Base-by-base conservation (phyloP, 2,329 filamentous ascomycete species). In the Beauveria asiatica region DNA sequence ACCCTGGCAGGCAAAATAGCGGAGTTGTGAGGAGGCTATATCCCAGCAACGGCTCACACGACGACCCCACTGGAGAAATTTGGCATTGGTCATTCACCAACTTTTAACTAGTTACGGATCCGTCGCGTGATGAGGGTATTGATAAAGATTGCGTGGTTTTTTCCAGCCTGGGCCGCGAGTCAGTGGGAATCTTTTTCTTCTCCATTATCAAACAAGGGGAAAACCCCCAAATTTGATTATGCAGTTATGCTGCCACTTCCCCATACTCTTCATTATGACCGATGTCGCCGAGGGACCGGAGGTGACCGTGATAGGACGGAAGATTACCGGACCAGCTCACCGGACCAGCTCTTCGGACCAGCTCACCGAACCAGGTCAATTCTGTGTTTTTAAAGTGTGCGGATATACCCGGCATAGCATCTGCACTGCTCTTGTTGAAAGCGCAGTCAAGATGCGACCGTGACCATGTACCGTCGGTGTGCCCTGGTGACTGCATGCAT, bases 31-130 rank as follows among this genome's bases (percentile, higher is more conserved):
- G 16, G 16, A 48, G 19, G 42, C 30, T 33, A 37, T 37, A 39
- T 25, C 42, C 54, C 42, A 48, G 44, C 54, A 49, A 45, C 52
- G 25, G n/a, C 52, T 33, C 41, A 33, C 30, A 30, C 49, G 30
- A 21, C 33, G 21, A 27, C 44, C 45, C 54, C 54, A 57, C 54
- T 57, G 44, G 54, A 49, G 44, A 57, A 49, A 49, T 41, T 41
- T 57, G 17, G 30, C 16, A 30, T 6, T 11, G 54, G 54, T 39
- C 54, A 48, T 48, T 57, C 30, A 57, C 37, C 23, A 23, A 23
- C 23, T n/a, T n/a, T n/a, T n/a, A n/a, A n/a, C n/a, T n/a, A n/a
- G n/a, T n/a, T 23, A 23, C 23, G 23, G 23, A 23, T 23, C 23
- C 23, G 54, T 48, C 30, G 27, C 33, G 44, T 57, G 25, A 57